A percentile compares a stretch with the other conserved stretches of the same genome.
These are phyloP conservation scores for Daldinia childiae DNA, from an alignment of 495 filamentous ascomycete genomes.

Conservation along the genomic window DNA sequence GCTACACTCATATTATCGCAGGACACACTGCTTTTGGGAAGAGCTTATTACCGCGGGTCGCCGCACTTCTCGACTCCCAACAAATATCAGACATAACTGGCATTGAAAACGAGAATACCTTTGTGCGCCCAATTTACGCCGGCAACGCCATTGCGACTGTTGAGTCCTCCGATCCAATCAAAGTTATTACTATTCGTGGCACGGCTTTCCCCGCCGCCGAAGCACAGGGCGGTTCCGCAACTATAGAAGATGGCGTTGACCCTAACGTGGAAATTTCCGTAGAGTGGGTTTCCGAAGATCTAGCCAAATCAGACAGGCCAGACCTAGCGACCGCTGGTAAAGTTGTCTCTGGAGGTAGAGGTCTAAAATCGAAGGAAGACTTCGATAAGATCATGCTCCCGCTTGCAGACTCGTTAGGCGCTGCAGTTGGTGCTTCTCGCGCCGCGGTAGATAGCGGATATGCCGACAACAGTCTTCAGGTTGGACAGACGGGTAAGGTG, in stretches of 20 bases:
- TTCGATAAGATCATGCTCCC: conserved; percentile 93
- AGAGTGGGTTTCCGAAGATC: conserved; percentile 94
- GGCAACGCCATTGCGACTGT: conserved; percentile 98
- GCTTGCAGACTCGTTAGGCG: conserved; percentile 88
- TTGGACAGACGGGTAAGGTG: conserved; percentile 98
- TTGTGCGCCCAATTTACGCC: conserved; percentile 96
- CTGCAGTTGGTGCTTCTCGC: conserved; percentile 92
- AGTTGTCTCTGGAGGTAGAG: conserved; percentile 94
- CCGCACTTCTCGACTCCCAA: conserved; percentile 91
- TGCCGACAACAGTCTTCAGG: conserved; percentile 98
- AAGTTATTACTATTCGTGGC: conserved; percentile 90
- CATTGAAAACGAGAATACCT: conserved; percentile 91
- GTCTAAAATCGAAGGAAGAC: conserved; percentile 95
- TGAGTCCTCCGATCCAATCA: conserved; percentile 84
- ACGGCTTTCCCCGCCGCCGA: conserved; percentile 81
- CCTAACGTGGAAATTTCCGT: conserved; percentile 74
- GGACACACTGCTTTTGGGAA: conserved; percentile 97
- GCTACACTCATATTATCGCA: conserved; percentile 88
- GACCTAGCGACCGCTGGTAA: conserved; percentile 86
- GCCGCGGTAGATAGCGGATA: conserved; percentile 97
- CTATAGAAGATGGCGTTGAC: conserved; percentile 72
- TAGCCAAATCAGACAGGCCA: conserved; percentile 92
- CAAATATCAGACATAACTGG: conserved; percentile 90
- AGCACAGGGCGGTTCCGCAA: conserved; percentile 61
- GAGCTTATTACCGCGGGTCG: conserved; percentile 91